Base-by-base conservation (phyloP, 148 eudicot genomes). In the Polygonum aviculare region DNA sequence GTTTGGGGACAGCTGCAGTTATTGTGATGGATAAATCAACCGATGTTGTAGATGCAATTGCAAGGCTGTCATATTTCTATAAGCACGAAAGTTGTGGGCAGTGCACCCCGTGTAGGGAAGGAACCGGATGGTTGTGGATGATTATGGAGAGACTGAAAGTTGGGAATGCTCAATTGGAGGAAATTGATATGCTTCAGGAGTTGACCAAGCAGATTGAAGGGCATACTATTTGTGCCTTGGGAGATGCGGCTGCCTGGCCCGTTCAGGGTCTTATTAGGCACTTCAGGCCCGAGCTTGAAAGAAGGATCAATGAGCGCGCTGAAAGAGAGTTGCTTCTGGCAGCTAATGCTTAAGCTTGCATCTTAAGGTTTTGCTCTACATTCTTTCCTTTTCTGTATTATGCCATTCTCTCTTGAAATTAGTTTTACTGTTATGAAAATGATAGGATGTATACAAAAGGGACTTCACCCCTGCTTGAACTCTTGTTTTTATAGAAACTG, bases 191-290 rank as follows among this genome's bases (percentile, higher is more conserved):
- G 97, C 96, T 94, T 74, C 97, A 94, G 57, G 97, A 94, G 80
- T 82, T 94, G 83, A 94, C 98, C 19, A 92, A 94, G 86, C 98
- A 92, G 85, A 94, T 92, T 70, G 97, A 92, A 84, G 98, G 98
- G 72, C 97, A 94, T 75, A 94, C 98, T 1, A 92, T 92, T 7
- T 94, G 98, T 83, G 98, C 98, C 0, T 79, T 92, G 84, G 98
- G 97, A 40, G 97, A 90, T 86, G 98, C 97, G 69, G 98, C 97
- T 82, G 97, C 97, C 78, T 92, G 97, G 97, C 98, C 98, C 14
- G 96, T 94, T 78, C 98, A 94, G 85, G 97, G 98, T 79, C 97
- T 92, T 65, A 92, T 94, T 38, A 86, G 97, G 83, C 97, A 94
- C 75, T 94, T 94, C 73, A 88, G 98, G 77, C 97, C 96, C 6